These are phyloP conservation scores for Sporodiniella umbellata DNA, from an alignment of 371 early-diverging fungal genomes.

Conservation along the genomic window DNA sequence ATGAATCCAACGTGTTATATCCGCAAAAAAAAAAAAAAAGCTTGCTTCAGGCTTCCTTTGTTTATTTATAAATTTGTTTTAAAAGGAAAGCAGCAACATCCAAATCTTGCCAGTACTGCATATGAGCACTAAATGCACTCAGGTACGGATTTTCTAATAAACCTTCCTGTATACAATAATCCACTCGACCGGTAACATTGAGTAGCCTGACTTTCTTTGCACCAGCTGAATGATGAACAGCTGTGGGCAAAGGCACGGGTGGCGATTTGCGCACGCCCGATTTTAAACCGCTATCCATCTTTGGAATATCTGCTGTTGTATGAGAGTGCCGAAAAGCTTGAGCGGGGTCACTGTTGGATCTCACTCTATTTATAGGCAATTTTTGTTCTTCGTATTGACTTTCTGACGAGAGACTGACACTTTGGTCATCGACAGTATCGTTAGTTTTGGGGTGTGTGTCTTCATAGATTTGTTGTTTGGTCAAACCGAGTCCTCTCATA, in stretches of 20 bases:
- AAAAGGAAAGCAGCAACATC: slow-evolving; percentile 66
- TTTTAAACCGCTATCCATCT: slow-evolving; percentile 6
- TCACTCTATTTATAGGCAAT: slow-evolving; percentile 17
- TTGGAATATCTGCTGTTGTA: slow-evolving; percentile 5
- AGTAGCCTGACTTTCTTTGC: slow-evolving; percentile 50
- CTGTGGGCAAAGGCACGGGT: slow-evolving; percentile 20
- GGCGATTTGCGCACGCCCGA: slow-evolving; percentile 16
- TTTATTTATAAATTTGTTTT: slow-evolving; percentile 42
- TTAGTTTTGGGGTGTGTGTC: slow-evolving; percentile 26
- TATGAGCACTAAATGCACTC: slow-evolving; percentile 71
- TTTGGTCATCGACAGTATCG: slow-evolving; percentile 16
- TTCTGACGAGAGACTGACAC: no score
- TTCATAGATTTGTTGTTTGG: slow-evolving; percentile 40
- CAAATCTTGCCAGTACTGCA: slow-evolving; percentile 78
- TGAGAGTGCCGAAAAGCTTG: no score
- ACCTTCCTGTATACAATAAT: slow-evolving; percentile 78
- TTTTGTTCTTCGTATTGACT: slow-evolving; percentile 7
- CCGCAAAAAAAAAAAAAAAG: no score
- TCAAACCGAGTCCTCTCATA: slow-evolving; percentile 53
- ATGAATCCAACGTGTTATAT: no score
- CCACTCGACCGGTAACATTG: slow-evolving; percentile 71
- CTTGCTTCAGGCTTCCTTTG: no score
- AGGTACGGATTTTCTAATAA: slow-evolving; percentile 78
- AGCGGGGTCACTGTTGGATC: slow-evolving; percentile 35
- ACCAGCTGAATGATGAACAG: slow-evolving; percentile 29